Base-by-base conservation (phyloP, 2,329 filamentous ascomycete genomes). In the Verticillium alfalfae region DNA sequence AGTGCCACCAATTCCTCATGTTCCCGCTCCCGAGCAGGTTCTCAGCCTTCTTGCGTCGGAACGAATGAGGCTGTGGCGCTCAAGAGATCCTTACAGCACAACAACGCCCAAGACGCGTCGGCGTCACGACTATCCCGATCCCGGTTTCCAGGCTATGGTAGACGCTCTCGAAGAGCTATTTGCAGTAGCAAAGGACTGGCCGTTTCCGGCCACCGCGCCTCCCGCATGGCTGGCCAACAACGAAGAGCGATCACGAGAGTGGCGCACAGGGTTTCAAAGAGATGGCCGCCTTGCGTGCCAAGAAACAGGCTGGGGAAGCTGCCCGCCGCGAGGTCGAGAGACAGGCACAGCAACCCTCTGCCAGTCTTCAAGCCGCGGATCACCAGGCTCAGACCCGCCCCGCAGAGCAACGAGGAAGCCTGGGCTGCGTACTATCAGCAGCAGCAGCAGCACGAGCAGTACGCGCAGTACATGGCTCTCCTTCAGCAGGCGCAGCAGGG, bases 161-260 rank as follows among this genome's bases (percentile, higher is more conserved):
- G 74, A 77, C 22, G 71, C 71, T 3, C 64, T 86, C 13, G 80
- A 84, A 65, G 70, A 69, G 0, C 68, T 79, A 1, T 76, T 76
- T 3, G 76, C 75, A 37, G 69, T 73, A 45, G 69, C 85, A 9
- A 75, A 75, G 55, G 75, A 75, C 60, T 78, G 80, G 63, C 76
- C 81, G 7, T 83, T 76, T 63, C 84, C 83, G 15, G 72, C 83
- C 2, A 79, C 69, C 1, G 77, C 81, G 54, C 81, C 84, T 3
- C 83, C 85, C 1, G 77, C 78, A 18, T 84, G 83, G 78, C 77
- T 86, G 65, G 72, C 71, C 10, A 72, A 78, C 26, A 76, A 81
- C 37, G 70, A 77, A 2, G 79, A 79, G 37, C 78, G 78, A 63
- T 73, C 80, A 0, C 77, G 78, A 10, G 79, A 84, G 64, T 87